phyloP scores from a whole-genome alignment of 192 early-diverging fungal species.

The Geranomyces michiganensis region DNA sequence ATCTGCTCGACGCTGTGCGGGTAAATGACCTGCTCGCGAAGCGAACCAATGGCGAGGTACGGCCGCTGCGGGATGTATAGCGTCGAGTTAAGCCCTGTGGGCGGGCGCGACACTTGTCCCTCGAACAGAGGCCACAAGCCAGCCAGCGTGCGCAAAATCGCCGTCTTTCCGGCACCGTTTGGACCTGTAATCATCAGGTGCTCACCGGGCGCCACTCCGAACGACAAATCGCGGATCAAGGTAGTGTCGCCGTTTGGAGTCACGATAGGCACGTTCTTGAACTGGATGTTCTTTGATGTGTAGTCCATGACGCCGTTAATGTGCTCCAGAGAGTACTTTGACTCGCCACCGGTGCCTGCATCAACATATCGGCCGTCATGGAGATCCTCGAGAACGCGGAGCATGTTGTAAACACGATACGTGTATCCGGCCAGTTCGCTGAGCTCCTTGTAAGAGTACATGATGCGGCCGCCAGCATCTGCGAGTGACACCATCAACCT shows the following conservation, averaged over 20 bases:
- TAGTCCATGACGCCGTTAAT: slow-evolving; percentile 31
- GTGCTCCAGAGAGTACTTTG: slow-evolving; percentile 36
- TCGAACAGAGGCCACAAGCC: slow-evolving; percentile 96
- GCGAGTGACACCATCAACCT: slow-evolving; percentile 84
- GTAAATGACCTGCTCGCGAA: slow-evolving; percentile 97
- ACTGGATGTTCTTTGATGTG: slow-evolving; percentile 35
- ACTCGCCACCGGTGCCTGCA: slow-evolving; percentile 34
- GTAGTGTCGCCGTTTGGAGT: slow-evolving; percentile 55
- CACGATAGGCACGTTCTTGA: slow-evolving; percentile 47
- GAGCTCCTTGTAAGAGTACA: slow-evolving; percentile 94
- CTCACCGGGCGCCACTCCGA: slow-evolving; percentile 86
- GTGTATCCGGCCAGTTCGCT: slow-evolving; percentile 95
- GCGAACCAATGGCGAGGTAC: slow-evolving; percentile 89
- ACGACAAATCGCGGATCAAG: slow-evolving; percentile 61
- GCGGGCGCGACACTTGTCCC: slow-evolving; percentile 50
- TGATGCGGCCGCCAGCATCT: slow-evolving; percentile 94
- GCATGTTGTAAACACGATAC: slow-evolving; percentile 82
- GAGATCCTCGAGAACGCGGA: slow-evolving; percentile 79
- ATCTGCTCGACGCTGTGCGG: slow-evolving; percentile 74
- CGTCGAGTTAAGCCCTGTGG: slow-evolving; percentile 64
- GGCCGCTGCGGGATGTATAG: slow-evolving; percentile 99
- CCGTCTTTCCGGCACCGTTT: slow-evolving; percentile 89
- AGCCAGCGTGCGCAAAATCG: slow-evolving; percentile 93
- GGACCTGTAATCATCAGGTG: slow-evolving; percentile 93
- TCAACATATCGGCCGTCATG: slow-evolving; percentile 61